Evolutionary conservation across 805 yeast genomes (phyloP), one percentile per base, ranked within the genome.

Genomic region (Wickerhamiella hasegawae): DNA sequence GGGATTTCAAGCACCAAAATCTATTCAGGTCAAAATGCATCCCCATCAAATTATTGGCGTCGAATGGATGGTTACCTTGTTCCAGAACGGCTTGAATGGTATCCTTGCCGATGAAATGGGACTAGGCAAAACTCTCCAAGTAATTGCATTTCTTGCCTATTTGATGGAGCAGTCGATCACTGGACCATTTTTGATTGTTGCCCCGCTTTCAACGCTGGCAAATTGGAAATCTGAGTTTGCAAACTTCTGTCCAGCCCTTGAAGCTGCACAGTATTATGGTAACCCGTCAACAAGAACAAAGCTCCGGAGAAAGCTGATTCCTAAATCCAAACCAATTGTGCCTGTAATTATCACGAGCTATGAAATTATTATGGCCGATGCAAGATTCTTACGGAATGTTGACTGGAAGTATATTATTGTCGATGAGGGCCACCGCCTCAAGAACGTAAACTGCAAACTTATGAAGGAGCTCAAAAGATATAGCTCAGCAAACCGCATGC

Each of bases 81-180:
- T 79, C 53, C 93, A 85, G 51, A 90, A 87, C 55, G 98, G 97
- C 0, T 62, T 87, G 20, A 87, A 87, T 54, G 98, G 97, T 2
- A 85, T 90, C 24, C 59, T 90, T 16, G 97, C 97, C 1, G 97
- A 90, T 58, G 97, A 87, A 54, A 87, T 87, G 98, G 97, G 97
- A 0, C 60, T 87, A 18, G 98, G 98, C 1, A 87, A 87, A 52
- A 90, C 98, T 0, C 55, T 87, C 5, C 94, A 90, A 54, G 76
- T 90, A 29, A 82, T 87, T 37, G 69, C 94, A 0, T 64, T 87
- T 40, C 47, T 84, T 3, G 71, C 82, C 4, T 81, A 76, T 48
- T 59, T 85, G 25, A 67, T 76, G 31, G 94, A 82, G 45, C 73
- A 81, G 53, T 84, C 80, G 3, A 70, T 82, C 1, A 48, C 52